A percentile compares a stretch with the other conserved stretches of the same genome.
phyloP scores from a whole-genome alignment of 768 basidiomycete genomes.

The Paxillus ammoniavirescens region DNA sequence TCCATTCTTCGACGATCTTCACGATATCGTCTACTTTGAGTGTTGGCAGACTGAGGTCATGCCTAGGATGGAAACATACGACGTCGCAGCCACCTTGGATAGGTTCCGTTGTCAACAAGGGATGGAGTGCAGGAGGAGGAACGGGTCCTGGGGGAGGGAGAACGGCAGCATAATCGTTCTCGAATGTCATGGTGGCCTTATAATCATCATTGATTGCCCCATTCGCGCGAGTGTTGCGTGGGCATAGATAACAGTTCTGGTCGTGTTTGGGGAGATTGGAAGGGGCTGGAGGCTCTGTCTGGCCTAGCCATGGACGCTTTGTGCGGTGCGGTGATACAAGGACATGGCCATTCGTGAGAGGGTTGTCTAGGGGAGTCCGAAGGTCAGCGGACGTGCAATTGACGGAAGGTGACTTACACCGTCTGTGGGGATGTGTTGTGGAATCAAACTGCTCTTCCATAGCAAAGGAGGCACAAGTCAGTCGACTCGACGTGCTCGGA shows the following conservation, averaged over 20 bases:
- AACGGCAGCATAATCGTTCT: constrained; percentile 83
- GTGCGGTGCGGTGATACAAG: constrained; percentile 89
- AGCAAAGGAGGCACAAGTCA: background rate
- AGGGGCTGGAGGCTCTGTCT: constrained; percentile 65
- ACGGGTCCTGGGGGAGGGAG: constrained; percentile 60
- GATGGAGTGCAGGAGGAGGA: constrained; percentile 52
- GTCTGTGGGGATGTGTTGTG: constrained; percentile 64
- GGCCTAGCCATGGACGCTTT: constrained; percentile 90
- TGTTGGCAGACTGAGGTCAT: constrained; percentile 80
- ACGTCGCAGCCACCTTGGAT: constrained; percentile 87
- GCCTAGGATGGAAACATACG: constrained; percentile 80
- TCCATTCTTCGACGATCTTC: constrained; percentile 73
- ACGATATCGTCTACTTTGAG: constrained; percentile 58
- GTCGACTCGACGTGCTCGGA: background rate
- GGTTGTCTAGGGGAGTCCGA: constrained; percentile 57
- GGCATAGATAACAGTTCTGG: constrained; percentile 81
- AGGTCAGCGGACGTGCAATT: background rate
- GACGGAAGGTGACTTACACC: constrained; percentile 45
- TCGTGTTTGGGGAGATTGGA: constrained; percentile 61
- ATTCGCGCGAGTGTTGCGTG: constrained; percentile 75
- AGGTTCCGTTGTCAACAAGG: constrained; percentile 61
- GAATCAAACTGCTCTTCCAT: constrained; percentile 50
- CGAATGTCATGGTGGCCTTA: constrained; percentile 64
- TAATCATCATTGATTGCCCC: constrained; percentile 69
- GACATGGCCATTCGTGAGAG: constrained; percentile 71